Percentiles rank a stretch among this genome's conserved stretches.
phyloP scores from a whole-genome alignment of 2,329 filamentous ascomycete species.

The Trichoderma sp. region DNA sequence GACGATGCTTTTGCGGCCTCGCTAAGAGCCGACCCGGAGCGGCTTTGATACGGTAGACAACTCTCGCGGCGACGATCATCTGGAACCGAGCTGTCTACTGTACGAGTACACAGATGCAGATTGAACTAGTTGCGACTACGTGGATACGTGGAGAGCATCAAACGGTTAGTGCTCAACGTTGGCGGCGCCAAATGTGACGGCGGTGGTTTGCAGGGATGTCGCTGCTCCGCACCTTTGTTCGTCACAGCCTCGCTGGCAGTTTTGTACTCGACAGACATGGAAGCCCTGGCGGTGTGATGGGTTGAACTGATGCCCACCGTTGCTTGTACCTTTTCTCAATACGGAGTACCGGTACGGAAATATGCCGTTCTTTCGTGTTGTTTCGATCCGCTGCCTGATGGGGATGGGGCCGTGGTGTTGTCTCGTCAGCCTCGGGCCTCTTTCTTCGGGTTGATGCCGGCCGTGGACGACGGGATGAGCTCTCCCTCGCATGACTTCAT shows the following conservation, averaged over 20 bases:
- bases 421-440: background rate
- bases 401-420: background rate
- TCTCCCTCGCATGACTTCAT: background rate
- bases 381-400: background rate
- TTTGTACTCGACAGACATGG: background rate
- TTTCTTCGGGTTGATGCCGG: background rate
- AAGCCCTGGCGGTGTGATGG: background rate
- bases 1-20: background rate
- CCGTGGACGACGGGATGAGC: background rate
- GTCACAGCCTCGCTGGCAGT: background rate
- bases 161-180: background rate
- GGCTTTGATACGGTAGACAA: background rate
- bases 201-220: constrained; percentile 1
- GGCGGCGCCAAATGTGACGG: constrained; percentile 8
- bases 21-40: background rate
- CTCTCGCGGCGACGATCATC: background rate
- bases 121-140: background rate
- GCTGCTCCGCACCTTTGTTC: background rate
- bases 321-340: background rate
- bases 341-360: background rate
- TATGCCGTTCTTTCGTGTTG: background rate
- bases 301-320: background rate
- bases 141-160: background rate
- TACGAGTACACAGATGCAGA: background rate
- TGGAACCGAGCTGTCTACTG: background rate